phyloP scores from a whole-genome alignment of 345 rosid genomes.

The Brassica napus region Da-Ae NC_063449.1:23714001-23714500 shows the following conservation, averaged over 20 bases:
- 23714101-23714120: background rate
- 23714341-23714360: background rate
- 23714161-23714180: background rate
- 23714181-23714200: background rate
- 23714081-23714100: background rate
- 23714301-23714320: background rate
- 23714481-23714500: background rate
- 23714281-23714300: background rate
- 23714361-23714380: background rate
- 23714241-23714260: background rate
- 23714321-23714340: background rate
- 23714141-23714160: background rate
- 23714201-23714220: background rate
- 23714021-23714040: background rate
- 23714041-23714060: background rate
- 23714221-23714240: background rate
- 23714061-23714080: background rate
- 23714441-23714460: background rate
- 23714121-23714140: background rate
- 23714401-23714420: background rate
- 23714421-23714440: background rate
- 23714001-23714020: background rate
- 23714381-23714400: background rate
- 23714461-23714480: background rate
- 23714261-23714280: background rate